Conservation (phyloP, 148 eudicot genomes). For the Cornus florida region DNA sequence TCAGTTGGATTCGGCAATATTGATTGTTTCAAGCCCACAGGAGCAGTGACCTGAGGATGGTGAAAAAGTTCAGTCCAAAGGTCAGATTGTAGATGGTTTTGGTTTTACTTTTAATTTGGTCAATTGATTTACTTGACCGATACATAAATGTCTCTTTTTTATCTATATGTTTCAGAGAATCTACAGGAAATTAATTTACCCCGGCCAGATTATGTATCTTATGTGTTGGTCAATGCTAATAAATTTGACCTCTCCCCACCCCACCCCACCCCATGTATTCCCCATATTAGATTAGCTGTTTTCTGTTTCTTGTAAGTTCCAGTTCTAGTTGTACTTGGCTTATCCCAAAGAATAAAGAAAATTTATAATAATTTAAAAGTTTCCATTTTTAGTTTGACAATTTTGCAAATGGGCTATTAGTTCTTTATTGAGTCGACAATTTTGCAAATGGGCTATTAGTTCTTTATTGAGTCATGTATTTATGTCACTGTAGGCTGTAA, state of each 20-base stretch:
- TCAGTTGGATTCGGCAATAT: constrained; percentile 79
- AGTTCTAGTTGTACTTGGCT: neutral
- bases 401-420: neutral
- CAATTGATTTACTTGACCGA: constrained; percentile 22
- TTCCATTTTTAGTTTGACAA: neutral
- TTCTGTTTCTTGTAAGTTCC: constrained; percentile 2
- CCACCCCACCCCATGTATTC: neutral
- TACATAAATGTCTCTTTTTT: constrained; percentile 16
- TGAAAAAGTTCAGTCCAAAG: constrained; percentile 16
- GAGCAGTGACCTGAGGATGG: constrained; percentile 30
- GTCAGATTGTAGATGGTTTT: constrained; percentile 12
- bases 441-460: neutral
- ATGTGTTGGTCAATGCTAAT: constrained; percentile 17
- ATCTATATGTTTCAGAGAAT: constrained; percentile 13
- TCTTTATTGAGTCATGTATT: neutral
- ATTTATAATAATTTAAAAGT: no score
- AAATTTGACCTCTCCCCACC: neutral
- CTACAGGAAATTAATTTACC: constrained; percentile 17
- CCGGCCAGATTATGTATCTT: constrained; percentile 35
- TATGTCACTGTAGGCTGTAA: neutral
- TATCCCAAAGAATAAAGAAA: no score
- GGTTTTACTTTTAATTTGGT: constrained; percentile 9
- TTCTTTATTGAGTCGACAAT: neutral
- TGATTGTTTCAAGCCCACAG: constrained; percentile 76
- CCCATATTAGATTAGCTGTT: neutral